Percentiles rank a stretch among this genome's conserved stretches.
These are phyloP conservation scores for Termitomyces sp. DNA, from an alignment of 768 basidiomycete species.

Conservation along the genomic window DNA sequence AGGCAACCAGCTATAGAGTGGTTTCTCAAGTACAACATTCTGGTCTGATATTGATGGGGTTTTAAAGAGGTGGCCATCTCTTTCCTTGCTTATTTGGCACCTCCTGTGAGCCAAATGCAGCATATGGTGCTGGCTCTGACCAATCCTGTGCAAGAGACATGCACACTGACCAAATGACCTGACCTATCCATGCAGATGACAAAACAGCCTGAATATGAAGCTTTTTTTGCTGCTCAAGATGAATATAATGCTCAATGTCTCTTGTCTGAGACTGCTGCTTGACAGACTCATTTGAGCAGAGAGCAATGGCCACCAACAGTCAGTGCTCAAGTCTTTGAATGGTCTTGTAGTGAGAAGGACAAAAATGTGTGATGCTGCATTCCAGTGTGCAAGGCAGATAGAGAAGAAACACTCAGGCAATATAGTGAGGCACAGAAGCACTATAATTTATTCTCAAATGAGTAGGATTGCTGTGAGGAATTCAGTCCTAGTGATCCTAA, in stretches of 20 bases:
- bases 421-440: too few relatives aligned
- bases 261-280: not conserved
- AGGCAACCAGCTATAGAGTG: too few relatives aligned
- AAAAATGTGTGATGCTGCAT: not conserved
- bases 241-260: not conserved
- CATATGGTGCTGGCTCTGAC: too few relatives aligned
- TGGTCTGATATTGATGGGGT: too few relatives aligned
- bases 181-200: too few relatives aligned
- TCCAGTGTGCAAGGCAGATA: not conserved
- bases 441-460: not conserved
- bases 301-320: not conserved
- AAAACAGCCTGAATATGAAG: not conserved
- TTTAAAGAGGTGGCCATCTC: too few relatives aligned
- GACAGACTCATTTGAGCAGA: not conserved
- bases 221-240: not conserved
- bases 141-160: too few relatives aligned
- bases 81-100: too few relatives aligned
- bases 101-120: too few relatives aligned
- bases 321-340: conserved; percentile 7
- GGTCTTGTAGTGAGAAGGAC: not conserved
- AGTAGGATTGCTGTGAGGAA: conserved; percentile 13
- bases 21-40: too few relatives aligned
- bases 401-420: not conserved
- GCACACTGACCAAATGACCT: too few relatives aligned
- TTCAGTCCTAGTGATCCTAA: conserved; percentile 5